phyloP scores from a whole-genome alignment of 495 filamentous ascomycete species.

The Penicillium cosmopolitanum region DNA sequence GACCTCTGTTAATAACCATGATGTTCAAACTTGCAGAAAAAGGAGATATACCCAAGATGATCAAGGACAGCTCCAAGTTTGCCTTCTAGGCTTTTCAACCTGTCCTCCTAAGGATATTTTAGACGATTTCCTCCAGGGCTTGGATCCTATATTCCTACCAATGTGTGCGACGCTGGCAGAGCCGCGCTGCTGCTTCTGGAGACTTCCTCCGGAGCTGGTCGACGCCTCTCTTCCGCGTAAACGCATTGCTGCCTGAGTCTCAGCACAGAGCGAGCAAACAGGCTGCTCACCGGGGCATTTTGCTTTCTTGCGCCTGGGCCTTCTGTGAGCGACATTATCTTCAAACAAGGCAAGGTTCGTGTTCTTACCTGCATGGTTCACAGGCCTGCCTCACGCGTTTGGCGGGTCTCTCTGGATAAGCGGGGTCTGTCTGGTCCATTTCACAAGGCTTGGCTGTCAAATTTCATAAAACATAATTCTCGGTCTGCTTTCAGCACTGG shows the following conservation, averaged over 20 bases:
- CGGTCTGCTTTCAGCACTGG: neutral
- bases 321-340: slow-evolving; percentile 13
- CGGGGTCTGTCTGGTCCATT: slow-evolving; percentile 26
- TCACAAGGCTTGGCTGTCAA: slow-evolving; percentile 1
- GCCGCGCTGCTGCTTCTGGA: slow-evolving; percentile 15
- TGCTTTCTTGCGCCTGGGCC: slow-evolving; percentile 49
- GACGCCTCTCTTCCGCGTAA: slow-evolving; percentile 46
- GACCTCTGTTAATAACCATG: slow-evolving; percentile 4
- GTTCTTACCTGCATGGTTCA: slow-evolving; percentile 49
- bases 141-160: slow-evolving; percentile 25
- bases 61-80: slow-evolving; percentile 44
- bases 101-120: slow-evolving; percentile 40
- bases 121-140: neutral
- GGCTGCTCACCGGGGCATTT: slow-evolving; percentile 55
- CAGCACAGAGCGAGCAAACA: slow-evolving; percentile 48
- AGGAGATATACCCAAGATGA: slow-evolving; percentile 29
- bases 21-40: neutral
- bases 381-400: slow-evolving; percentile 52
- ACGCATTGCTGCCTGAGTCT: slow-evolving; percentile 45
- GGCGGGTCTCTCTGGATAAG: slow-evolving; percentile 34
- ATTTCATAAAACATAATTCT: neutral
- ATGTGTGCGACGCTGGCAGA: slow-evolving; percentile 18
- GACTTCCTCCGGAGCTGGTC: slow-evolving; percentile 20
- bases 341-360: neutral
- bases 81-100: slow-evolving; percentile 42